phyloP scores from a whole-genome alignment of 2,329 filamentous ascomycete genomes.

The Botrytis deweyae region DNA sequence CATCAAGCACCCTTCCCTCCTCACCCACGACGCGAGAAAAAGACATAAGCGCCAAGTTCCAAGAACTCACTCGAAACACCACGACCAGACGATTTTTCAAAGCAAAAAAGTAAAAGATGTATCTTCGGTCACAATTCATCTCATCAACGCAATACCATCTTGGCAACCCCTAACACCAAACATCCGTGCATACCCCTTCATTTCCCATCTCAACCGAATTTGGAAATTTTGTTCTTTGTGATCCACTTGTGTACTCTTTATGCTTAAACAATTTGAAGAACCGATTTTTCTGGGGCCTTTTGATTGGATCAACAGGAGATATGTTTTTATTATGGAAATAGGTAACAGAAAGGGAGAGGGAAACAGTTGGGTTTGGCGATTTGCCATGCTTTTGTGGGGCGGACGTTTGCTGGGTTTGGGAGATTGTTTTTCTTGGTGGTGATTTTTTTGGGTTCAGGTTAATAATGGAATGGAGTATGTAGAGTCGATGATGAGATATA shows the following conservation, averaged over 20 bases:
- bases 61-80: background rate
- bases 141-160: background rate
- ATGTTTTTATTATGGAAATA: background rate
- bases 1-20: background rate
- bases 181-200: conserved; percentile 16
- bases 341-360: background rate
- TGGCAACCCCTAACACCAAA: background rate
- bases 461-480: background rate
- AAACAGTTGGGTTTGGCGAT: background rate
- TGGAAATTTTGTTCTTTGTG: background rate
- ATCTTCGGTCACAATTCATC: background rate
- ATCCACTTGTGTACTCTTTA: background rate
- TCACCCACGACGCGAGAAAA: background rate
- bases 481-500: conserved; percentile 1
- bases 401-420: background rate
- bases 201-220: background rate
- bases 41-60: background rate
- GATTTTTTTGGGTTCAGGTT: background rate
- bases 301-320: background rate
- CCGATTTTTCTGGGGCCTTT: background rate
- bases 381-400: conserved; percentile 6
- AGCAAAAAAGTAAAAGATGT: background rate
- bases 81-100: background rate
- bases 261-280: background rate
- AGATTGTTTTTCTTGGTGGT: conserved; percentile 3